Percentiles rank a stretch among this genome's conserved stretches.
phyloP scores from a whole-genome alignment of 2,329 filamentous ascomycete species.

The Aureobasidium uvarum region DNA sequence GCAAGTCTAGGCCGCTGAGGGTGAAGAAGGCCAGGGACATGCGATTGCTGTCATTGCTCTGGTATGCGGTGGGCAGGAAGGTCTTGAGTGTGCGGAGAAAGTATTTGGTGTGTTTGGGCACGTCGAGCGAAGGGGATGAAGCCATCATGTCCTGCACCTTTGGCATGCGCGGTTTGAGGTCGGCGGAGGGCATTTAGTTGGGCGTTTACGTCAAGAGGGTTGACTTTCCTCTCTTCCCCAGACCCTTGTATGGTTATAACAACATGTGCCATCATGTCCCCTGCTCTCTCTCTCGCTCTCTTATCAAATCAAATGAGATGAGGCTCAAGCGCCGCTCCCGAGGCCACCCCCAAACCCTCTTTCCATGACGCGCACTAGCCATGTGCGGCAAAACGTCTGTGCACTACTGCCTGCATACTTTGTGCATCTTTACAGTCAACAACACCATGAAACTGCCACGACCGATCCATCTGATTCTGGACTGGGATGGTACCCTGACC shows the following conservation, averaged over 20 bases:
- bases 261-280: neutral
- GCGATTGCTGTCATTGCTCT: constrained; percentile 83
- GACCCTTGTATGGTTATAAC: constrained; percentile 7
- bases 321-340: constrained; percentile 6
- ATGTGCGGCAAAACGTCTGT: neutral
- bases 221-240: neutral
- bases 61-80: constrained; percentile 73
- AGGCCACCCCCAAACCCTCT: neutral
- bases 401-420: neutral
- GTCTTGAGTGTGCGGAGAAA: constrained; percentile 86
- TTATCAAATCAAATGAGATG: constrained; percentile 7
- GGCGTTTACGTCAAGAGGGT: neutral
- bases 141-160: constrained; percentile 19
- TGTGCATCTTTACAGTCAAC: neutral
- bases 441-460: constrained; percentile 5
- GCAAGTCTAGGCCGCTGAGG: constrained; percentile 77
- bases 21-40: constrained; percentile 89
- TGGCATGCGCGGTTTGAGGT: neutral
- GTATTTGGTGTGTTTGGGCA: constrained; percentile 58
- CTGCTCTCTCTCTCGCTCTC: neutral
- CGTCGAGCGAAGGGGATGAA: constrained; percentile 19
- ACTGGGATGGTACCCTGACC: constrained; percentile 52
- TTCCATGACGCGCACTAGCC: constrained; percentile 22
- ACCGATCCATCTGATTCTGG: constrained; percentile 43
- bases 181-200: neutral